These are phyloP conservation scores for Aspergillus sp. DNA, from an alignment of 2,329 filamentous ascomycete species.

Conservation along the genomic window DNA sequence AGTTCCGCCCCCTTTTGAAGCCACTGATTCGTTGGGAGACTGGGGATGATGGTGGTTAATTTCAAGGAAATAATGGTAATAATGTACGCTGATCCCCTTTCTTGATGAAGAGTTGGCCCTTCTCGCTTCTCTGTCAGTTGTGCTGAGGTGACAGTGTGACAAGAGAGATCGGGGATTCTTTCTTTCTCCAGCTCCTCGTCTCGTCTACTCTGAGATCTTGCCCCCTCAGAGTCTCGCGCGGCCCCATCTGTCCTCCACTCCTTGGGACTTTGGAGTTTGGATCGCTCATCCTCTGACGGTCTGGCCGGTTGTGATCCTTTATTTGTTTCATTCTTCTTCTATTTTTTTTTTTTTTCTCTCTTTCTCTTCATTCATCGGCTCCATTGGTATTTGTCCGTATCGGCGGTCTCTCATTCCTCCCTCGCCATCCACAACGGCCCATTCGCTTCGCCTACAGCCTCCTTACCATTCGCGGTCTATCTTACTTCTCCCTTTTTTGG, in stretches of 20 bases:
- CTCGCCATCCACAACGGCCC: background rate
- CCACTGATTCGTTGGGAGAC: constrained; percentile 1
- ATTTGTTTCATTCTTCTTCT: constrained; percentile 2
- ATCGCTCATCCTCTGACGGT: background rate
- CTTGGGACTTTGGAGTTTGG: constrained; percentile 20
- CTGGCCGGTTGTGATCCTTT: background rate
- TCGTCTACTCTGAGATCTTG: background rate
- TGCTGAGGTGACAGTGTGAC: background rate
- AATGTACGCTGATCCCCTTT: constrained; percentile 8
- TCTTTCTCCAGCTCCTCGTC: background rate
- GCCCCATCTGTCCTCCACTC: constrained; percentile 27
- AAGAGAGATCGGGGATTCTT: background rate
- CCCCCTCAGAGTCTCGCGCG: constrained; percentile 1
- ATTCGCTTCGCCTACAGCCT: background rate
- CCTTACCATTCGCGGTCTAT: background rate
- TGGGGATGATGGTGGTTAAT: background rate
- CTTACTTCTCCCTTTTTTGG: background rate
- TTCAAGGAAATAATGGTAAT: background rate
- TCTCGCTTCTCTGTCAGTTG: background rate
- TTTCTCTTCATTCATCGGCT: background rate
- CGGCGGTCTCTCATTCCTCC: background rate
- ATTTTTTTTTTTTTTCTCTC: background rate
- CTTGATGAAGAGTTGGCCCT: background rate
- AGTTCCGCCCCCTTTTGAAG: background rate
- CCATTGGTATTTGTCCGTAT: background rate